A percentile compares a stretch with the other conserved stretches of the same genome.
These are phyloP conservation scores for Tulasnella sp. DNA, from an alignment of 768 basidiomycete genomes.

Conservation along the genomic window DNA sequence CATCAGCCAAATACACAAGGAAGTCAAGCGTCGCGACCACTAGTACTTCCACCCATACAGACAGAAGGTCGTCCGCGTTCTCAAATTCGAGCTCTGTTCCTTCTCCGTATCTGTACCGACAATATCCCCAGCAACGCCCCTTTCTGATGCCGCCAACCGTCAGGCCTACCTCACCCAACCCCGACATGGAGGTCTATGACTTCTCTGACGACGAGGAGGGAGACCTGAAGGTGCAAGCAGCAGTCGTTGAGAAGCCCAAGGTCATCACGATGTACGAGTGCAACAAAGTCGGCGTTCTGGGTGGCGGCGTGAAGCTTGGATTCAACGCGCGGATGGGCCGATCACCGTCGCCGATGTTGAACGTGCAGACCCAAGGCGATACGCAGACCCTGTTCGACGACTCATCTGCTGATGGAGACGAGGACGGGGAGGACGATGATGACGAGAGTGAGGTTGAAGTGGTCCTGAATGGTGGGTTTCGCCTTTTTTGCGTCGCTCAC, in stretches of 20 bases:
- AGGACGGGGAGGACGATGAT: not conserved
- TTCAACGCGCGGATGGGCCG: not conserved
- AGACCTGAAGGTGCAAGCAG: not conserved
- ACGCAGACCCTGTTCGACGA: not conserved
- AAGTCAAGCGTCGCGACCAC: not conserved
- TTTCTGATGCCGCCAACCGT: not conserved
- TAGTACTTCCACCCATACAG: not conserved
- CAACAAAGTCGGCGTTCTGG: constrained; percentile 11
- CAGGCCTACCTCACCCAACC: not conserved
- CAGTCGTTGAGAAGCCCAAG: not conserved
- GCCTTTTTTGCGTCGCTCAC: not conserved
- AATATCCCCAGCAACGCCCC: not conserved
- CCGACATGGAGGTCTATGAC: constrained; percentile 1
- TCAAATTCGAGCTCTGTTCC: not conserved
- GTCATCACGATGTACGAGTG: not conserved
- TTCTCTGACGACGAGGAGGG: constrained; percentile 5
- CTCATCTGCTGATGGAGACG: not conserved
- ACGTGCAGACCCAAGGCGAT: no score
- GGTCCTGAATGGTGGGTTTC: not conserved
- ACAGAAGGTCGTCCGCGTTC: not conserved
- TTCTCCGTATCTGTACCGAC: not conserved
- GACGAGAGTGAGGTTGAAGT: not conserved
- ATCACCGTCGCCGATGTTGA: not conserved
- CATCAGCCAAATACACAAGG: no score
- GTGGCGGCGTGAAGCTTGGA: constrained; percentile 12